phyloP scores from a whole-genome alignment of 192 early-diverging fungal species.

The Linnemannia exigua region DNA sequence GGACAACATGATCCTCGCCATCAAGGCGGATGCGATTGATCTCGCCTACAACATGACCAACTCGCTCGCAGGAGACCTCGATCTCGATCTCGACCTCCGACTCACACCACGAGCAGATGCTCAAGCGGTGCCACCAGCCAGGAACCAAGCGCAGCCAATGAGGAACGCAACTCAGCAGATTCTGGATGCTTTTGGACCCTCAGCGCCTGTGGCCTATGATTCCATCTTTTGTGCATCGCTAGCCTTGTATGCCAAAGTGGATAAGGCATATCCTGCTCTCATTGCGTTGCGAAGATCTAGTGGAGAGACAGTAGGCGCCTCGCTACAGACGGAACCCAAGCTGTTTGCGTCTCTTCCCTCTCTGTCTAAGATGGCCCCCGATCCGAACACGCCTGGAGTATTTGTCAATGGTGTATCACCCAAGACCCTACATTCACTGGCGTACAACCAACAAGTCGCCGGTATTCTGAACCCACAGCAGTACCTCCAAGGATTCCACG shows the following conservation, averaged over 20 bases:
- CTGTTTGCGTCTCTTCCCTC: not conserved
- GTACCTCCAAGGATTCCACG: conserved; percentile 42
- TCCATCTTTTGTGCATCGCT: conserved; percentile 47
- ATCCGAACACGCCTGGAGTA: conserved; percentile 30
- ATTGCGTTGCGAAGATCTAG: not conserved
- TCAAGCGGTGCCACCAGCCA: not conserved
- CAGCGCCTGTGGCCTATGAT: conserved; percentile 23
- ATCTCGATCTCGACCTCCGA: not conserved
- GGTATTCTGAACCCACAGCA: conserved; percentile 39
- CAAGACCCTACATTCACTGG: conserved; percentile 29
- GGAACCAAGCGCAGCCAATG: not conserved
- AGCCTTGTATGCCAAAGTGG: conserved; percentile 33
- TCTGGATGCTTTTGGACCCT: conserved; percentile 16
- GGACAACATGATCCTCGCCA: conserved; percentile 29
- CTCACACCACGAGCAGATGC: not conserved
- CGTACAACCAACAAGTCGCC: conserved; percentile 20
- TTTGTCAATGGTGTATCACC: conserved; percentile 43
- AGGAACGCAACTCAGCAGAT: conserved; percentile 3
- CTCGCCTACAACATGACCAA: conserved; percentile 1
- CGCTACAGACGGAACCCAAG: not conserved
- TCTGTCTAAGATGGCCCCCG: conserved; percentile 10
- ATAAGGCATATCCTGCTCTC: conserved; percentile 8
- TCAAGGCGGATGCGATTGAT: conserved; percentile 26
- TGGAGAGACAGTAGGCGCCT: not conserved
- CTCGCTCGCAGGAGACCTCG: not conserved